Evolutionary conservation across 148 eudicot genomes (phyloP).

Genomic region (Diospyros lotus): DNA sequence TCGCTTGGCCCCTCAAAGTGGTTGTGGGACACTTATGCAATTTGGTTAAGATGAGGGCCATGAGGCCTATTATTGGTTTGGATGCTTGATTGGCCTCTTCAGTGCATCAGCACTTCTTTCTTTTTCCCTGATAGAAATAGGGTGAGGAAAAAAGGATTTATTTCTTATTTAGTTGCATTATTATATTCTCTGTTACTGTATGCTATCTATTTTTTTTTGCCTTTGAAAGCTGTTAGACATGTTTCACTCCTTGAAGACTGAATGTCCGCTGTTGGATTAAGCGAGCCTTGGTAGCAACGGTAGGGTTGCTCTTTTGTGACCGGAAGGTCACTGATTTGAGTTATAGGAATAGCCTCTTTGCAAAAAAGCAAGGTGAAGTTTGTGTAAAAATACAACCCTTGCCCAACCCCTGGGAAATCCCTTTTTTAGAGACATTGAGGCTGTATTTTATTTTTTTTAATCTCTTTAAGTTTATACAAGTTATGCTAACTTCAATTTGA

Average conservation of each 20-base stretch:
- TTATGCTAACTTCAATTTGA: conserved; percentile 6
- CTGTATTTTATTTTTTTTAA: neutral
- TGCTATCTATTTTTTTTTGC: neutral
- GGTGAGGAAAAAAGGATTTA: neutral
- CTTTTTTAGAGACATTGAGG: neutral
- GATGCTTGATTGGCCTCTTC: neutral
- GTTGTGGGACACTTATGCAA: neutral
- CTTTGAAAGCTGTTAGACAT: neutral
- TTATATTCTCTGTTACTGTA: neutral
- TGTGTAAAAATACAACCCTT: too few relatives aligned
- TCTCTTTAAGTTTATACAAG: neutral
- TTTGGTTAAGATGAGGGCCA: neutral
- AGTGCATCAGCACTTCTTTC: neutral
- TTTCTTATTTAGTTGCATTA: neutral
- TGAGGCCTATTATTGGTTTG: neutral
- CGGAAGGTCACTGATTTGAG: too few relatives aligned
- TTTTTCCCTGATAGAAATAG: neutral
- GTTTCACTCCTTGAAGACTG: neutral
- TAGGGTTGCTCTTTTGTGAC: neutral
- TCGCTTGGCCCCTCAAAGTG: neutral
- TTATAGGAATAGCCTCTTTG: too few relatives aligned
- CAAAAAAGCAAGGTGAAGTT: too few relatives aligned
- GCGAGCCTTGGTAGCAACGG: neutral
- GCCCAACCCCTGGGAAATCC: neutral
- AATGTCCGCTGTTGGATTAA: neutral